Conservation (phyloP, 208 protist genomes). For the Leishmania tropica region DNA sequence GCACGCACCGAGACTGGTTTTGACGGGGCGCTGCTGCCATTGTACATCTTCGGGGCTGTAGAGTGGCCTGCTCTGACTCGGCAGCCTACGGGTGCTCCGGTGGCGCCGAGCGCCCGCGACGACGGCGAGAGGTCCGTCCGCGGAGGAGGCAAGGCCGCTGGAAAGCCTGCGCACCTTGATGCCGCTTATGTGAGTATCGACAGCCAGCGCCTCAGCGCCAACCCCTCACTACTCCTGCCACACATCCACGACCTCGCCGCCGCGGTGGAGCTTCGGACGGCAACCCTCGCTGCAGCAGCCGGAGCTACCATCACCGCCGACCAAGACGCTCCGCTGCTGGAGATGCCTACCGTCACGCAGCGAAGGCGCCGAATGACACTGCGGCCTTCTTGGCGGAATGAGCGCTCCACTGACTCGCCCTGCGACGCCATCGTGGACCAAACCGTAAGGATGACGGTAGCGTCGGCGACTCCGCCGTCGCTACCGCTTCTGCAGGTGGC, state of each 20-base stretch:
- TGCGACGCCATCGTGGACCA: background rate
- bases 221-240: background rate
- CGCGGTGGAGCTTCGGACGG: background rate
- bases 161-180: background rate
- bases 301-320: background rate
- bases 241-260: background rate
- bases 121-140: background rate
- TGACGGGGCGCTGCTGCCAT: constrained; percentile 1
- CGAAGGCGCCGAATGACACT: background rate
- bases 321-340: background rate
- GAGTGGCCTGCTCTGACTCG: background rate
- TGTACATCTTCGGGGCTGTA: constrained; percentile 16
- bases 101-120: too few relatives aligned
- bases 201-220: background rate
- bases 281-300: background rate
- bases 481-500: background rate
- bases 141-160: background rate
- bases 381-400: background rate
- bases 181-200: background rate
- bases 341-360: background rate
- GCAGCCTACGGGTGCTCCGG: background rate
- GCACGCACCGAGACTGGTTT: constrained; percentile 5
- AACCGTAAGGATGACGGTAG: background rate
- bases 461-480: constrained; percentile 1
- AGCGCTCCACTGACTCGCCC: constrained; percentile 1